A percentile compares a stretch with the other conserved stretches of the same genome.
These are phyloP conservation scores for Phytopythium oedochilum DNA, from an alignment of 352 stramenopile species.

Conservation along the genomic window DNA sequence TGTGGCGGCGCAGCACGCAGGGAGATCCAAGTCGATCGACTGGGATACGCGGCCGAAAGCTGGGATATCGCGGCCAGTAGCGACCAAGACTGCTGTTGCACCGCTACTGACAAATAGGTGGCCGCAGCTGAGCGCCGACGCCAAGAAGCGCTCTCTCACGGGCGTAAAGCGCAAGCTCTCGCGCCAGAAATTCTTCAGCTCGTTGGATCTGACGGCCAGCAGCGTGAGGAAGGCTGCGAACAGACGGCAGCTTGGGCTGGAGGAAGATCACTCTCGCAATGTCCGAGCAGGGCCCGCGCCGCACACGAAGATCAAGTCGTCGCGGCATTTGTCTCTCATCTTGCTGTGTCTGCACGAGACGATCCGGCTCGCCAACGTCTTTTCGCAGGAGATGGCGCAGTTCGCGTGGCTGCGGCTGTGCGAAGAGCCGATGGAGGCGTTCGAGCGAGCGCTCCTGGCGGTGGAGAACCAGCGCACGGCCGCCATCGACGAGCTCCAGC, in stretches of 20 bases:
- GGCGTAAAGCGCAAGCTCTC: slow-evolving; percentile 13
- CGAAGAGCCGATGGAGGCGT: slow-evolving; percentile 19
- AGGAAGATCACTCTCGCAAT: neutral
- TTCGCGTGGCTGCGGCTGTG: slow-evolving; percentile 24
- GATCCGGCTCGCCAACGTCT: slow-evolving; percentile 18
- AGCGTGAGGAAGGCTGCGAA: neutral
- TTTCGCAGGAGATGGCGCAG: slow-evolving; percentile 26
- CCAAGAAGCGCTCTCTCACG: slow-evolving; percentile 8
- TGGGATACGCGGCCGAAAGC: neutral
- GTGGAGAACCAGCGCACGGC: slow-evolving; percentile 7
- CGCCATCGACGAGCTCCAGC: slow-evolving; percentile 13
- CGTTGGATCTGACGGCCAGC: neutral
- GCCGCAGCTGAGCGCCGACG: slow-evolving; percentile 8
- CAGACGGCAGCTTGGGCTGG: neutral
- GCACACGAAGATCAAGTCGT: slow-evolving; percentile 8
- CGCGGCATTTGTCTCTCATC: slow-evolving; percentile 24
- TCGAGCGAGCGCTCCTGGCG: slow-evolving; percentile 11
- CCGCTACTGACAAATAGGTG: slow-evolving; percentile 7
- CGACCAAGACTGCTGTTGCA: neutral
- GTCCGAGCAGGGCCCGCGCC: neutral
- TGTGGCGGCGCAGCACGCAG: neutral
- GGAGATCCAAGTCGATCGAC: neutral
- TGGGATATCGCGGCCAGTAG: neutral
- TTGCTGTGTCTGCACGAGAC: slow-evolving; percentile 35
- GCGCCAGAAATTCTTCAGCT: slow-evolving; percentile 12